These are phyloP conservation scores for Helotiales sp. DNA, from an alignment of 2,329 filamentous ascomycete genomes.

Conservation along the genomic window DNA sequence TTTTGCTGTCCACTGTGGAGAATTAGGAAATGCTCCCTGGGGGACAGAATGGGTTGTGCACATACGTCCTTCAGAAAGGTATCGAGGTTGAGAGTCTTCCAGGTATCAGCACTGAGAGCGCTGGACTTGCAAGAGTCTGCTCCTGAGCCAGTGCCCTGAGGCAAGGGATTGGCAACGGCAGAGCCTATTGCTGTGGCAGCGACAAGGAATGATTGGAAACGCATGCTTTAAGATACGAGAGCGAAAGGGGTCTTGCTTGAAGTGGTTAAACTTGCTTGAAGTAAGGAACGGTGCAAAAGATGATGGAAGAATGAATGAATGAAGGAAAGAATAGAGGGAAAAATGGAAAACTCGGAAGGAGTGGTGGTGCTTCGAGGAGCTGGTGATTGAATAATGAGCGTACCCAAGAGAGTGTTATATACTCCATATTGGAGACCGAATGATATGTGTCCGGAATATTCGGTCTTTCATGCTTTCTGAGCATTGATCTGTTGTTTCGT, in stretches of 20 bases:
- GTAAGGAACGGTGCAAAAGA: neutral
- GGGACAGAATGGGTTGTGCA: neutral
- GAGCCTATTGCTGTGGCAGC: neutral
- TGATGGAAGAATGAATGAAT: neutral
- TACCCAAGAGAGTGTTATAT: neutral
- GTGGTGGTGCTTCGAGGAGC: neutral
- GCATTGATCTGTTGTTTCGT: neutral
- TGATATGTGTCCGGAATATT: neutral
- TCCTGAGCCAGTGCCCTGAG: neutral
- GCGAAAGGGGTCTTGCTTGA: too few species aligned
- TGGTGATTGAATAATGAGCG: neutral
- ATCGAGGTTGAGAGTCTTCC: slow-evolving; percentile 21
- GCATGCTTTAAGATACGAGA: neutral
- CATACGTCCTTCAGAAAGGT: slow-evolving; percentile 17
- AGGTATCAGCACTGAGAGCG: slow-evolving; percentile 9
- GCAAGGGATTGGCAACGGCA: slow-evolving; percentile 4
- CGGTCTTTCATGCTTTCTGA: neutral
- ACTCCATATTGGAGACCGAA: neutral
- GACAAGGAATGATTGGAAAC: neutral
- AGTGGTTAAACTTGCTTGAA: neutral
- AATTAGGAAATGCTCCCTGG: neutral
- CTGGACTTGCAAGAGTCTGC: slow-evolving; percentile 17
- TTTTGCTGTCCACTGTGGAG: neutral
- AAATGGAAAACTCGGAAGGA: neutral
- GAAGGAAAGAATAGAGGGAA: neutral